Conservation (phyloP, 2,329 filamentous ascomycete species). For the Penicillium sp. region DNA sequence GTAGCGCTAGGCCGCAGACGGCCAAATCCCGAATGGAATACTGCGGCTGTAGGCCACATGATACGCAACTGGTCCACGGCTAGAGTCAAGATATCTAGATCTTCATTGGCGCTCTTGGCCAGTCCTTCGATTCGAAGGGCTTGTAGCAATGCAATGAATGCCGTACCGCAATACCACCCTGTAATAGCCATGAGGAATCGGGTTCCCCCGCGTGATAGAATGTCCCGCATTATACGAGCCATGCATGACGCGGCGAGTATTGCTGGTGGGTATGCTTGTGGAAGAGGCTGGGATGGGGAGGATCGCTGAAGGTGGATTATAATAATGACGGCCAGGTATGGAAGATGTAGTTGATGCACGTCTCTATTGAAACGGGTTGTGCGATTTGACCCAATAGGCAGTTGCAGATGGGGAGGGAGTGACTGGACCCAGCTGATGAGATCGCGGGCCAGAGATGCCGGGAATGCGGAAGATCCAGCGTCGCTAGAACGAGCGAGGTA, state of each 20-base stretch:
- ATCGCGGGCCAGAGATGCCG: conserved; percentile 30
- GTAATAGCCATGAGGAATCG: conserved; percentile 46
- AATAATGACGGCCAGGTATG: neutral
- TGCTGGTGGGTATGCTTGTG: conserved; percentile 38
- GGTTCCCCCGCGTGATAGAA: conserved; percentile 39
- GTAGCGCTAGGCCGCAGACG: conserved; percentile 25
- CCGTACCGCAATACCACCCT: conserved; percentile 45
- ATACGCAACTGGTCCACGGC: conserved; percentile 33
- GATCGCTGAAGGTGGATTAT: conserved; percentile 34
- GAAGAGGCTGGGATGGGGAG: conserved; percentile 39
- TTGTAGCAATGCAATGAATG: conserved; percentile 43
- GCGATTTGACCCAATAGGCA: conserved; percentile 24
- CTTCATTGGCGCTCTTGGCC: conserved; percentile 31
- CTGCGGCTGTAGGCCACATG: conserved; percentile 40
- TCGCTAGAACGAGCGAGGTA: conserved; percentile 29
- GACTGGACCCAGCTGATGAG: conserved; percentile 38
- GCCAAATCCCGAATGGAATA: conserved; percentile 29
- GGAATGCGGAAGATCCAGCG: conserved; percentile 16
- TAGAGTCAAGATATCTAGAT: conserved; percentile 33
- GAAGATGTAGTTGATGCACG: neutral
- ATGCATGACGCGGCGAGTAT: conserved; percentile 42
- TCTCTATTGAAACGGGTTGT: neutral
- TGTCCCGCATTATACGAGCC: conserved; percentile 40
- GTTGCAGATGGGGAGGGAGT: conserved; percentile 33
- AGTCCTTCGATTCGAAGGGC: conserved; percentile 35